Conservation (phyloP, 2,329 filamentous ascomycete genomes). For the Nectriaceae sp. region DNA sequence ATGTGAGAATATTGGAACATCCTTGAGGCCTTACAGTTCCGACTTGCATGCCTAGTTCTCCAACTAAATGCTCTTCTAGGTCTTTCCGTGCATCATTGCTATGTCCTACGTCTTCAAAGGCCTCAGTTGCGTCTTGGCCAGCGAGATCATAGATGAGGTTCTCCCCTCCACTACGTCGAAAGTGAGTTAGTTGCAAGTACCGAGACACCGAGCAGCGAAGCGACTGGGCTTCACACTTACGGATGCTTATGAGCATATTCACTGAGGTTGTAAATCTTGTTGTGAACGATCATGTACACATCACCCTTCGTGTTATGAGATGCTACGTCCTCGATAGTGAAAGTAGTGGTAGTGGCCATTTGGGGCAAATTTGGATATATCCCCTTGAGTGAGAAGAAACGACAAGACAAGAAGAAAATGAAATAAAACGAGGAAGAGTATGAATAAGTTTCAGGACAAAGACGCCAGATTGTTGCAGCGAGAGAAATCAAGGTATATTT, state of each 20-base stretch:
- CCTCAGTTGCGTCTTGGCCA: slow-evolving; percentile 11
- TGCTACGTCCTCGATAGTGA: slow-evolving; percentile 73
- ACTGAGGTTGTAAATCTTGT: slow-evolving; percentile 83
- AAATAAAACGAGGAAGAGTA: too few relatives aligned
- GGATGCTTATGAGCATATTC: slow-evolving; percentile 92
- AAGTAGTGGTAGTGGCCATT: slow-evolving; percentile 37
- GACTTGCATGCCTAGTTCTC: too few relatives aligned
- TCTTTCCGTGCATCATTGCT: slow-evolving; percentile 12
- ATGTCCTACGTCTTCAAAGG: slow-evolving; percentile 14
- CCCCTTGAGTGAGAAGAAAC: too few relatives aligned
- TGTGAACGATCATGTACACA: slow-evolving; percentile 81
- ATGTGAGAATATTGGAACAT: too few relatives aligned
- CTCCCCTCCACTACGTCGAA: slow-evolving; percentile 9
- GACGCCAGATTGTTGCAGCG: too few relatives aligned
- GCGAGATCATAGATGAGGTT: slow-evolving; percentile 5
- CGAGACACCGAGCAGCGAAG: not conserved
- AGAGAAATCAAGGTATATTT: too few relatives aligned
- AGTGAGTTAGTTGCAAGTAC: too few relatives aligned
- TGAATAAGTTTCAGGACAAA: too few relatives aligned
- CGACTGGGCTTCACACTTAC: slow-evolving; percentile 53
- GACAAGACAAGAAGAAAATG: too few relatives aligned
- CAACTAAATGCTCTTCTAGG: slow-evolving; percentile 1
- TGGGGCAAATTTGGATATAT: too few relatives aligned
- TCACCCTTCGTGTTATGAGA: slow-evolving; percentile 85
- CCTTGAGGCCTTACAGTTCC: too few relatives aligned